These are phyloP conservation scores for Epichloe gansuensis DNA, from an alignment of 2,329 filamentous ascomycete species.

Conservation along the genomic window DNA sequence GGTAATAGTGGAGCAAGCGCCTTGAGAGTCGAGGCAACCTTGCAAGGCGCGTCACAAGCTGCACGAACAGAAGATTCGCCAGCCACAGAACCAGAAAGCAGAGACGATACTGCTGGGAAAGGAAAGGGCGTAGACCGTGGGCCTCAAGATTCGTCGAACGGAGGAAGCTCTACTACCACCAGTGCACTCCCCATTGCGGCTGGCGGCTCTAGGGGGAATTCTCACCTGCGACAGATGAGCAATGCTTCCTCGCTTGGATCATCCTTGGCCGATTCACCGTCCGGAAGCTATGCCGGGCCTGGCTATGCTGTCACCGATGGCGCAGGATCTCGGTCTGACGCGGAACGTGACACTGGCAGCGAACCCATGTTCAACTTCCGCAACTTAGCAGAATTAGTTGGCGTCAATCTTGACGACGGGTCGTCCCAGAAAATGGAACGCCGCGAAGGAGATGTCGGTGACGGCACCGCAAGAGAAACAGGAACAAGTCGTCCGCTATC, in stretches of 20 bases:
- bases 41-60: conserved; percentile 29
- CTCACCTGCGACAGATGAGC: conserved; percentile 70
- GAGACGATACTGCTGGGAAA: conserved; percentile 35
- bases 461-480: conserved; percentile 8
- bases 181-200: conserved; percentile 33
- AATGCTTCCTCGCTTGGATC: conserved; percentile 76
- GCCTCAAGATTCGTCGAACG: conserved; percentile 10
- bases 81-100: conserved; percentile 13
- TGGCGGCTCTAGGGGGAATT: conserved; percentile 45
- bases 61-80: conserved; percentile 14
- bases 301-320: conserved; percentile 22
- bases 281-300: conserved; percentile 34
- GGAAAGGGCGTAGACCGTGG: conserved; percentile 57
- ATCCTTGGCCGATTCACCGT: conserved; percentile 55
- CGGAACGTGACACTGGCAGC: conserved; percentile 37
- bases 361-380: conserved; percentile 89
- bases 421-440: conserved; percentile 19
- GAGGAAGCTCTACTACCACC: conserved; percentile 21
- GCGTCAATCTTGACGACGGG: conserved; percentile 42
- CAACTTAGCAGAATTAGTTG: conserved; percentile 75
- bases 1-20: conserved; percentile 49
- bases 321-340: conserved; percentile 33
- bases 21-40: conserved; percentile 42
- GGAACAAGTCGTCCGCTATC: conserved; percentile 17
- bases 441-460: conserved; percentile 14